These are phyloP conservation scores for Nadsonia fulvescens DNA, from an alignment of 805 yeast genomes.

Conservation along the genomic window DNA sequence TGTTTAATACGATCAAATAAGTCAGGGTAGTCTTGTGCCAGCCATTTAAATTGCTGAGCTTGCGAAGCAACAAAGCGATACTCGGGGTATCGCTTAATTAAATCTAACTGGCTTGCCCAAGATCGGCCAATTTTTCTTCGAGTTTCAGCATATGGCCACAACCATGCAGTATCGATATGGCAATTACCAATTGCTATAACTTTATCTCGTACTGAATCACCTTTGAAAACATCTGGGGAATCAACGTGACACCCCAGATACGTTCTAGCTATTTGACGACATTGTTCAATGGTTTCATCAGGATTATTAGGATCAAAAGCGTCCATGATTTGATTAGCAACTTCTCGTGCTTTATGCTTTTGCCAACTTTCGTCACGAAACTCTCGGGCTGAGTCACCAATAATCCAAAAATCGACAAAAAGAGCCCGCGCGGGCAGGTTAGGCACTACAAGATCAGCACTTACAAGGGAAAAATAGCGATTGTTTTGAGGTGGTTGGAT, in stretches of 20 bases:
- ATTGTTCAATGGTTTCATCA: constrained; percentile 32
- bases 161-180: constrained; percentile 96
- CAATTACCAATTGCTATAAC: constrained; percentile 87
- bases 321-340: constrained; percentile 74
- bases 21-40: constrained; percentile 70
- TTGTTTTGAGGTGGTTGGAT: constrained; percentile 57
- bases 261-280: constrained; percentile 47
- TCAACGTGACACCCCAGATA: constrained; percentile 53
- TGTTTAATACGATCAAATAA: constrained; percentile 41
- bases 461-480: constrained; percentile 45
- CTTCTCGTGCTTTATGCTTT: constrained; percentile 60
- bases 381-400: constrained; percentile 85
- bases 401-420: constrained; percentile 66
- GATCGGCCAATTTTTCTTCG: constrained; percentile 83
- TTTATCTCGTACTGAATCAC: constrained; percentile 16
- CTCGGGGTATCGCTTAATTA: constrained; percentile 81
- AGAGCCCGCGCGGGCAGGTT: constrained; percentile 65
- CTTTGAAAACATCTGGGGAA: constrained; percentile 40
- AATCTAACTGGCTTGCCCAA: constrained; percentile 81
- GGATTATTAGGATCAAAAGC: constrained; percentile 53
- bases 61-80: constrained; percentile 90
- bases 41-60: constrained; percentile 91
- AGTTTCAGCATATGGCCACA: constrained; percentile 98
- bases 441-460: constrained; percentile 69
- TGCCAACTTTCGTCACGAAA: constrained; percentile 60